Conservation (phyloP, 495 filamentous ascomycete species). For the Podospora comata region DNA sequence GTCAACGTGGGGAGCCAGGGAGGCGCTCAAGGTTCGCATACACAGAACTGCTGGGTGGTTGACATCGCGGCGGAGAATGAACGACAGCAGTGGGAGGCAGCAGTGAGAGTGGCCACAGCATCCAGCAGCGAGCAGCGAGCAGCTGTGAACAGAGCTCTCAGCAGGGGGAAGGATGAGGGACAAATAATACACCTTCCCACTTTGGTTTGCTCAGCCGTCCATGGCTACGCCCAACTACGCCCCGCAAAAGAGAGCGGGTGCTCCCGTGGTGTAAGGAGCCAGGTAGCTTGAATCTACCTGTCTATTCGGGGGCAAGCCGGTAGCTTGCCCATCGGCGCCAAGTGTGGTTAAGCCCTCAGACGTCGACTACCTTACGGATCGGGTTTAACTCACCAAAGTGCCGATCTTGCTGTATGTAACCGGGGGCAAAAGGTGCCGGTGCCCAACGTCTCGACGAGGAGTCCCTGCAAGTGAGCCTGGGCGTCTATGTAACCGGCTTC, state of each 20-base stretch:
- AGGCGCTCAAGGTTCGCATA: not conserved
- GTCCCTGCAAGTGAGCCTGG: not conserved
- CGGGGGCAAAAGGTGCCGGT: not conserved
- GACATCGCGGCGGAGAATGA: not conserved
- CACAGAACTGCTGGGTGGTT: not conserved
- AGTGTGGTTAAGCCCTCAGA: constrained; percentile 6
- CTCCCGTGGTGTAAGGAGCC: constrained; percentile 16
- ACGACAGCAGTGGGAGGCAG: not conserved
- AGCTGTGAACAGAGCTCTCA: constrained; percentile 12
- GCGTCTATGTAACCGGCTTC: not conserved
- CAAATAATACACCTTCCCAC: constrained; percentile 28
- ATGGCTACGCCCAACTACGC: constrained; percentile 9
- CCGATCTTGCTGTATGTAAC: constrained; percentile 10
- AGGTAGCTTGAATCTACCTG: constrained; percentile 16
- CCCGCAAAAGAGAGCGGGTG: constrained; percentile 20
- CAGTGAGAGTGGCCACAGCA: not conserved
- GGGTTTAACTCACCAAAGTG: constrained; percentile 13
- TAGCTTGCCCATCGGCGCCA: constrained; percentile 13
- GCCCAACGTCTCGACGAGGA: not conserved
- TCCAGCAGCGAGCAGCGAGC: not conserved
- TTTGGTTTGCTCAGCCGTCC: constrained; percentile 24
- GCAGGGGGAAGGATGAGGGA: constrained; percentile 17
- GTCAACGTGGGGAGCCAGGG: not conserved
- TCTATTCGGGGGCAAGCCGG: constrained; percentile 13
- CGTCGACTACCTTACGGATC: constrained; percentile 16